Evolutionary conservation across 306 rosid species (phyloP).

Genomic region (Fragaria nilgerrensis): DNA sequence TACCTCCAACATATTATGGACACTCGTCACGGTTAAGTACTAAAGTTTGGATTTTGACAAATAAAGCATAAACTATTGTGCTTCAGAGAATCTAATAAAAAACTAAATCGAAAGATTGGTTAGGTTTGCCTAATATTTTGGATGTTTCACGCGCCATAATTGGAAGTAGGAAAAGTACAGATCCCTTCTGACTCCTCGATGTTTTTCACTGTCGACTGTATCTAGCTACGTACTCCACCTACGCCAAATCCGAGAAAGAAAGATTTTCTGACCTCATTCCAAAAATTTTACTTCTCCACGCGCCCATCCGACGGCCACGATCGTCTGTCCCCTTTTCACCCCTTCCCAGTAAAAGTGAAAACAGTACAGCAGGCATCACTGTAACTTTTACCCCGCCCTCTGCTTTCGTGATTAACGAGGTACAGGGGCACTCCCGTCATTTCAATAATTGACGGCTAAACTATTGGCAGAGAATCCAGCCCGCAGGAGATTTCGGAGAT

Average conservation of each 20-base stretch:
- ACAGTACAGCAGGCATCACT: neutral
- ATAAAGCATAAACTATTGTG: too few relatives aligned
- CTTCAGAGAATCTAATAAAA: neutral
- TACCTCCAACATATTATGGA: too few relatives aligned
- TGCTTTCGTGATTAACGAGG: constrained; percentile 18
- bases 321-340: neutral
- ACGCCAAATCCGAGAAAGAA: constrained; percentile 11
- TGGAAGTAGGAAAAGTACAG: neutral
- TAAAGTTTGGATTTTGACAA: neutral
- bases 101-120: neutral
- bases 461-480: constrained; percentile 34
- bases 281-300: neutral
- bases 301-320: neutral
- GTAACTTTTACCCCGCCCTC: neutral
- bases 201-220: constrained; percentile 19
- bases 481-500: constrained; percentile 34
- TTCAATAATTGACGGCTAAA: constrained; percentile 25
- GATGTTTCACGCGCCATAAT: neutral
- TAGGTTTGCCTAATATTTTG: neutral
- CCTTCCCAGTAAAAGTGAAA: neutral
- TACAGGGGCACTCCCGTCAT: constrained; percentile 22
- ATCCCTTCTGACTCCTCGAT: constrained; percentile 16
- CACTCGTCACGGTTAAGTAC: neutral
- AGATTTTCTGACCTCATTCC: constrained; percentile 9
- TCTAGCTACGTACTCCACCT: constrained; percentile 19